A percentile compares a stretch with the other conserved stretches of the same genome.
These are phyloP conservation scores for Rhexocercosporidium sp. DNA, from an alignment of 2,329 filamentous ascomycete species.

Conservation along the genomic window DNA sequence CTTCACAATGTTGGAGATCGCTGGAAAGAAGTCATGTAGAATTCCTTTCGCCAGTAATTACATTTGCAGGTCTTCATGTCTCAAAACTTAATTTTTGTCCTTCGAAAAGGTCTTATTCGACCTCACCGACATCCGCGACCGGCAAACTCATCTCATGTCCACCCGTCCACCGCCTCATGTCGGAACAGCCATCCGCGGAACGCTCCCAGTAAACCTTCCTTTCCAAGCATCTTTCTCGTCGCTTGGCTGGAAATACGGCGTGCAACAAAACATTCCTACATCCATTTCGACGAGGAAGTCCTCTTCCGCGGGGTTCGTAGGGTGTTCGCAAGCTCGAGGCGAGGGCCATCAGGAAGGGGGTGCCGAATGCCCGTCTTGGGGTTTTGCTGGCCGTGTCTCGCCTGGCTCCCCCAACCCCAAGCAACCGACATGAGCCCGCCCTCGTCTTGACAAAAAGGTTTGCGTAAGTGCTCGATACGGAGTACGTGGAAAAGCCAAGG, in stretches of 20 bases:
- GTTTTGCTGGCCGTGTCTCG: not conserved
- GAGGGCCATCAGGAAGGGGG: not conserved
- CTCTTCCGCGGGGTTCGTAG: not conserved
- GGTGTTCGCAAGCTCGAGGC: conserved; percentile 5
- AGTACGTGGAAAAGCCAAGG: not conserved
- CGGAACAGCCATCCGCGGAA: too few relatives aligned
- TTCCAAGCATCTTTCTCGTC: not conserved
- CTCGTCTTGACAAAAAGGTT: conserved; percentile 1
- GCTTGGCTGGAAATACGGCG: conserved; percentile 15
- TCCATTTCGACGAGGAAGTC: not conserved
- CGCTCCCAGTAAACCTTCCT: not conserved
- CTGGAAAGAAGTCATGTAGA: not conserved
- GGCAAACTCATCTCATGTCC: not conserved
- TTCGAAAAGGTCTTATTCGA: not conserved
- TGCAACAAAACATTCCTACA: conserved; percentile 13
- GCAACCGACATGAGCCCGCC: not conserved
- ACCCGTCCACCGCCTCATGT: not conserved
- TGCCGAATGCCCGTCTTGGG: not conserved
- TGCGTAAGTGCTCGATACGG: not conserved
- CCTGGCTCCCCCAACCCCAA: not conserved
- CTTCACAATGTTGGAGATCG: not conserved
- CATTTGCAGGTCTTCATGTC: not conserved
- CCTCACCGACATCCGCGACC: not conserved
- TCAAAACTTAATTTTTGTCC: not conserved
- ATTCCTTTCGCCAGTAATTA: not conserved